Base-by-base conservation (phyloP, 2,329 filamentous ascomycete genomes). In the Fusarium nematophilum region DNA sequence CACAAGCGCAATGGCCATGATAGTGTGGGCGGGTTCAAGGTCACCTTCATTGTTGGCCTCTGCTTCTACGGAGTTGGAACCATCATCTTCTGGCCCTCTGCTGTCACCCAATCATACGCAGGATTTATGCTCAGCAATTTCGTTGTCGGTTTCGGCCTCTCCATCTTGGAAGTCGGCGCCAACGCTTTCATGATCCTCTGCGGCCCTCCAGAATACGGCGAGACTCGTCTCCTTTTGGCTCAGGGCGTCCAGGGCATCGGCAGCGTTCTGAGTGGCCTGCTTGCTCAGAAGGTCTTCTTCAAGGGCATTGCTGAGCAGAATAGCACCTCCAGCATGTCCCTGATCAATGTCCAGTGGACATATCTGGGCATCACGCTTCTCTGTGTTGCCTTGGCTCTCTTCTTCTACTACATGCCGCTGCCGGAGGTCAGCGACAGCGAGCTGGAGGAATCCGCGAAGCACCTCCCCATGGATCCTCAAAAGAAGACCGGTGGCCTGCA, bases 61-160 rank as follows among this genome's bases (percentile, higher is more conserved):
- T 83, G 82, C 62, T 88, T 94, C 47, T 94, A 93, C 70, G 89
- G 89, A 2, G 80, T 86, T 5, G 90, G 89, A 2, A 91, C 90
- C n/a, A 86, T 94, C 61, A 92, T 93, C 76, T 93, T 94, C 76
- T 95, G 91, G 91, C 91, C 91, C 0, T 90, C 88, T 2, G 90
- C 89, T 7, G 85, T 93, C 9, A 83, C 92, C 55, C 82, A 83
- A 37, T 91, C 90, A 2, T 95, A 91, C 64, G 84, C 87, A 13
- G 92, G 92, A 2, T 95, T 94, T 75, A 87, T 92, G 74, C 84
- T 90, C 42, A 87, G 83, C 65, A 87, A 81, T 62, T 86, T 94
- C 67, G 87, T 94, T 23, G 89, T 93, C 47, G 91, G 90, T 0
- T 90, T 90, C 58, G 91, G 90, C 2, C 80, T 95, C 2, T 87